Evolutionary conservation across 2,329 filamentous ascomycete species (phyloP).

Genomic region (Venturiaceae sp.): DNA sequence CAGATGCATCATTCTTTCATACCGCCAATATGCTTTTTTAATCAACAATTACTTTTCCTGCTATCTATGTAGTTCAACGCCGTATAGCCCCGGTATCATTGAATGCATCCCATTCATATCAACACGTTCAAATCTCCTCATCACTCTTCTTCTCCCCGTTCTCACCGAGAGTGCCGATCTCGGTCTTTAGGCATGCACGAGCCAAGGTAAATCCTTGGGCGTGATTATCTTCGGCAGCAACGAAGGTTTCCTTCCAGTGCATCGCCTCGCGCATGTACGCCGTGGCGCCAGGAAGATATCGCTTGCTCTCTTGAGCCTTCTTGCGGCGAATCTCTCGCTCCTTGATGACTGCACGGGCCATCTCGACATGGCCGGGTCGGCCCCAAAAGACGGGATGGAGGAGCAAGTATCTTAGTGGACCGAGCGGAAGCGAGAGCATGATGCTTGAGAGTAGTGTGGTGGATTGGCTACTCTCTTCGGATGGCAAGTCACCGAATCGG

Average conservation of each 20-base stretch:
- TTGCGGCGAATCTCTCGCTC: slow-evolving; percentile 32
- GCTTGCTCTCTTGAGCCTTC: slow-evolving; percentile 17
- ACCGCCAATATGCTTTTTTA: not conserved
- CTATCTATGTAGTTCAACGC: not conserved
- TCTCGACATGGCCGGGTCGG: slow-evolving; percentile 13
- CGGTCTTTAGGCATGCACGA: not conserved
- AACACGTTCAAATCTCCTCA: not conserved
- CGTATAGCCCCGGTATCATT: not conserved
- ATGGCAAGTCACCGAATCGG: slow-evolving; percentile 59
- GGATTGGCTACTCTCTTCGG: slow-evolving; percentile 25
- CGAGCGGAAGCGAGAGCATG: slow-evolving; percentile 60
- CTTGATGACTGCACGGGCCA: slow-evolving; percentile 31
- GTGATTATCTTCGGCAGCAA: not conserved
- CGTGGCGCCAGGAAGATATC: slow-evolving; percentile 6
- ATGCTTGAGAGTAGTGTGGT: slow-evolving; percentile 50
- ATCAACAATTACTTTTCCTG: not conserved
- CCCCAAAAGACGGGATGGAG: slow-evolving; percentile 48
- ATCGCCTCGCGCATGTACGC: not conserved
- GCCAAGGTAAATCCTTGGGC: not conserved
- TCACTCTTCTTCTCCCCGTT: not conserved
- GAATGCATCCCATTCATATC: not conserved
- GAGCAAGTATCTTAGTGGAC: slow-evolving; percentile 54
- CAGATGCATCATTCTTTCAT: not conserved
- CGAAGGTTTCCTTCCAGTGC: not conserved
- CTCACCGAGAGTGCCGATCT: not conserved